Percentiles rank a stretch among this genome's conserved stretches.
These are phyloP conservation scores for Cymbomonas tetramitiformis DNA, from an alignment of 139 green algal species.

Conservation along the genomic window DNA sequence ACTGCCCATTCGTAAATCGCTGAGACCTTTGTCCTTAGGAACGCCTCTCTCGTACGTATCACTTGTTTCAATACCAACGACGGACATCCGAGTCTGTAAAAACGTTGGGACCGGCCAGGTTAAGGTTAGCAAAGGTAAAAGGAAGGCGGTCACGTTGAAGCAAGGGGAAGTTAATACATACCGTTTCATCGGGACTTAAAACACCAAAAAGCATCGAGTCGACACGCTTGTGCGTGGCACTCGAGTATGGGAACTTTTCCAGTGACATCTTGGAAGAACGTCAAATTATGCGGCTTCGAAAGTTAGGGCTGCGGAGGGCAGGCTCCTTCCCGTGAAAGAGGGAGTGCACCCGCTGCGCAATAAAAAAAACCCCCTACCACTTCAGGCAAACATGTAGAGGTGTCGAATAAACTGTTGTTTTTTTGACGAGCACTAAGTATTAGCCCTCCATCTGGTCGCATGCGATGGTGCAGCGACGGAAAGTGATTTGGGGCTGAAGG, in stretches of 20 bases:
- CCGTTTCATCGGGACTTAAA: conserved; percentile 87
- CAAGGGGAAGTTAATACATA: conserved; percentile 46
- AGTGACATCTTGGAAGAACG: no score
- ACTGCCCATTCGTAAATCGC: conserved; percentile 79
- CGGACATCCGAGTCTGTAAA: conserved; percentile 31
- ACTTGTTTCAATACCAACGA: conserved; percentile 23
- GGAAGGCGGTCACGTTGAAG: background rate
- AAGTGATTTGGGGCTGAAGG: no score
- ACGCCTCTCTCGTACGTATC: conserved; percentile 82
- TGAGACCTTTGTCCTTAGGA: conserved; percentile 71
- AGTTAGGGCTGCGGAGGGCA: no score
- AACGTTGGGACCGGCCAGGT: background rate
- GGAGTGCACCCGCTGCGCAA: no score
- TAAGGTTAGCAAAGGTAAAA: background rate
- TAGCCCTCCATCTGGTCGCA: no score
- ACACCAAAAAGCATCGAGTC: conserved; percentile 84
- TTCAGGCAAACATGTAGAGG: no score
- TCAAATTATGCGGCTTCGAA: no score
- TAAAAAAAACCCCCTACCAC: no score
- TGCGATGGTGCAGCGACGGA: no score
- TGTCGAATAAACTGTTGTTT: no score
- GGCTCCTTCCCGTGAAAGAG: no score
- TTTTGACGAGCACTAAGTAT: no score
- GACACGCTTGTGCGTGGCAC: conserved; percentile 59
- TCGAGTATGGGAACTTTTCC: conserved; percentile 55